A percentile compares a stretch with the other conserved stretches of the same genome.
These are phyloP conservation scores for Geotrichum siamense DNA, from an alignment of 1,139 yeast genomes.

Conservation along the genomic window DNA sequence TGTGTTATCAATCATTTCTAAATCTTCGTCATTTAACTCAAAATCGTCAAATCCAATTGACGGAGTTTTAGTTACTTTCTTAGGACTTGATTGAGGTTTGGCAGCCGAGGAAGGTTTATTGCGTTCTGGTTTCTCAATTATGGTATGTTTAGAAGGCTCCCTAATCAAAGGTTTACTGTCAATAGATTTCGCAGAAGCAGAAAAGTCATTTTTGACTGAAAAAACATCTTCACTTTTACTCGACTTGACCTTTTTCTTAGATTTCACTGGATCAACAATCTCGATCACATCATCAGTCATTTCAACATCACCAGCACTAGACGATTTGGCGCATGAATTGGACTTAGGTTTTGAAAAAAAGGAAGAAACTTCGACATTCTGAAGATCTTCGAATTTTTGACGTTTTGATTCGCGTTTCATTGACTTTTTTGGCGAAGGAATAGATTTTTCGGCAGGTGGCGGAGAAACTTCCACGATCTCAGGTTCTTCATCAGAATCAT, in stretches of 20 bases:
- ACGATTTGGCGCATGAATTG: too few relatives aligned
- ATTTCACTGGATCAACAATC: neutral
- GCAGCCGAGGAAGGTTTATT: too few relatives aligned
- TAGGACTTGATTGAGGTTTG: neutral
- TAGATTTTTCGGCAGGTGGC: too few relatives aligned
- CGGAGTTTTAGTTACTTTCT: neutral
- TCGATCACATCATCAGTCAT: neutral
- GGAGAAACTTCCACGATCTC: slow-evolving; percentile 4
- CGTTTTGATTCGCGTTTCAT: slow-evolving; percentile 10
- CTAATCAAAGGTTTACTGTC: neutral
- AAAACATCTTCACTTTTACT: neutral
- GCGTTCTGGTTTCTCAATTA: neutral
- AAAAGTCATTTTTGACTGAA: neutral
- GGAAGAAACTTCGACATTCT: slow-evolving; percentile 21
- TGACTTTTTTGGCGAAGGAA: slow-evolving; percentile 4
- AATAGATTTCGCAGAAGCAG: neutral
- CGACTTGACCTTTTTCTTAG: neutral
- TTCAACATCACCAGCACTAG: slow-evolving; percentile 5
- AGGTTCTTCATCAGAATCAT: slow-evolving; percentile 14
- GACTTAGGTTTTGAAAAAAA: slow-evolving; percentile 19
- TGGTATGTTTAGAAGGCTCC: too few relatives aligned
- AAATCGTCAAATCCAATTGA: slow-evolving; percentile 9
- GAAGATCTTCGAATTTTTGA: slow-evolving; percentile 18
- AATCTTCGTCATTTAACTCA: slow-evolving; percentile 14
- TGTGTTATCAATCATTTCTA: slow-evolving; percentile 18